Percentiles rank a stretch among this genome's conserved stretches.
phyloP scores from a whole-genome alignment of 345 rosid genomes.

The Tarenaya hassleriana region DNA sequence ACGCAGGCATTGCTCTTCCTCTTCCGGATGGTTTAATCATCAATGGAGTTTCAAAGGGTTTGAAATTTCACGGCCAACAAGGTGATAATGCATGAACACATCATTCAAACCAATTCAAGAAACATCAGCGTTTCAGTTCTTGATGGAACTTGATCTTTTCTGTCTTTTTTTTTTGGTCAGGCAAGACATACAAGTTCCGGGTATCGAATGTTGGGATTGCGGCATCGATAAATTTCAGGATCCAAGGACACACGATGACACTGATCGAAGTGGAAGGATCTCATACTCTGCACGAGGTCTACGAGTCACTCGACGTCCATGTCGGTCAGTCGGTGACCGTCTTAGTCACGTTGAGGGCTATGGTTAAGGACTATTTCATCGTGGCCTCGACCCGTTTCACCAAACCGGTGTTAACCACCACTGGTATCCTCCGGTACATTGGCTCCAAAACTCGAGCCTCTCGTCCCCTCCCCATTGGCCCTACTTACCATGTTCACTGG shows the following conservation, averaged over 20 bases:
- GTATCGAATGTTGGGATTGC: conserved; percentile 68
- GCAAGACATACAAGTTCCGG: conserved; percentile 64
- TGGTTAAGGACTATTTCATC: conserved; percentile 50
- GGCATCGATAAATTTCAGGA: conserved; percentile 70
- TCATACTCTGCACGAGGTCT: conserved; percentile 59
- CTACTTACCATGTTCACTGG: conserved; percentile 68
- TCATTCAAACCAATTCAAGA: not conserved
- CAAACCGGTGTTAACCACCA: conserved; percentile 39
- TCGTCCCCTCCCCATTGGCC: conserved; percentile 53
- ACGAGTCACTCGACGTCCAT: conserved; percentile 70
- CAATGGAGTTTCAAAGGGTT: conserved; percentile 46
- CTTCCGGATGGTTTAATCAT: conserved; percentile 61
- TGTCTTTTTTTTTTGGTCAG: conserved; percentile 27
- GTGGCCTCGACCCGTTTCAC: conserved; percentile 82
- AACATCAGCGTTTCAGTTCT: not conserved
- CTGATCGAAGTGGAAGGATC: conserved; percentile 90
- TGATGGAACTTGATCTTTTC: not conserved
- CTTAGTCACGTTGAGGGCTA: conserved; percentile 39
- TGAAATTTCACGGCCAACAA: conserved; percentile 42
- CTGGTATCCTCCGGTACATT: conserved; percentile 63
- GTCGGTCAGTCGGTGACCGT: conserved; percentile 66
- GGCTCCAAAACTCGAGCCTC: conserved; percentile 51
- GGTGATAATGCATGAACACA: conserved; percentile 34
- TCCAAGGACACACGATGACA: conserved; percentile 63
- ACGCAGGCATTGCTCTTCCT: conserved; percentile 45